These are phyloP conservation scores for Macrolepiota dolichaula DNA, from an alignment of 768 basidiomycete genomes.

Conservation along the genomic window DNA sequence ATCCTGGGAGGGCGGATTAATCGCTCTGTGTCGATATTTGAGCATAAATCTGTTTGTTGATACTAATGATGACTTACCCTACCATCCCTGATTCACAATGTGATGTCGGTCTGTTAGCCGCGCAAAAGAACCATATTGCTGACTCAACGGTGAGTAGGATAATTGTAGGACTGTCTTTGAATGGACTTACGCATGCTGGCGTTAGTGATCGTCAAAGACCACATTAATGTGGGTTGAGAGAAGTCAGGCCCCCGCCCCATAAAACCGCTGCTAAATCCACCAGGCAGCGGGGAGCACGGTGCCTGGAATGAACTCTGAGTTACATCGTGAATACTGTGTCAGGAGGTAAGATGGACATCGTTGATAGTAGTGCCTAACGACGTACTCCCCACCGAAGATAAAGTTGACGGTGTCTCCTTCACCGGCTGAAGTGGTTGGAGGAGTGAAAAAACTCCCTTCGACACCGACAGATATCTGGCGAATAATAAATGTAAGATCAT, in stretches of 20 bases:
- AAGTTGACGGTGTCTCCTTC: constrained; percentile 35
- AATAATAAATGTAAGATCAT: background rate
- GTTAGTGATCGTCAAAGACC: constrained; percentile 34
- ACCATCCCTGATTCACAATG: constrained; percentile 40
- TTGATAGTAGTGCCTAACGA: background rate
- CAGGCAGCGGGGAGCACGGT: constrained; percentile 35
- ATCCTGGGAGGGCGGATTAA: constrained; percentile 31
- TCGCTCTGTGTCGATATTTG: constrained; percentile 21
- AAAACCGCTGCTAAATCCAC: constrained; percentile 39
- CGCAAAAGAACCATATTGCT: constrained; percentile 38
- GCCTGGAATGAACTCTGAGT: constrained; percentile 32
- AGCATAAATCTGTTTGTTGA: background rate
- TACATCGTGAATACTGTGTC: constrained; percentile 33
- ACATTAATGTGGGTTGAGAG: constrained; percentile 19
- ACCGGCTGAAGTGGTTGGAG: constrained; percentile 25
- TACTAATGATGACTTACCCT: constrained; percentile 24
- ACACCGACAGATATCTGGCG: constrained; percentile 35
- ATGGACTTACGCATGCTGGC: constrained; percentile 22
- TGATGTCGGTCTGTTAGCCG: constrained; percentile 27
- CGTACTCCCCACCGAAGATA: constrained; percentile 35
- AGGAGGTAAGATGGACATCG: background rate
- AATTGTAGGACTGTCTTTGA: background rate
- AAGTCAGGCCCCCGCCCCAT: constrained; percentile 20
- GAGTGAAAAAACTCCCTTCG: constrained; percentile 37
- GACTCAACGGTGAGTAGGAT: background rate